Conservation (phyloP, 345 rosid species). For the Theobroma cacao region DNA sequence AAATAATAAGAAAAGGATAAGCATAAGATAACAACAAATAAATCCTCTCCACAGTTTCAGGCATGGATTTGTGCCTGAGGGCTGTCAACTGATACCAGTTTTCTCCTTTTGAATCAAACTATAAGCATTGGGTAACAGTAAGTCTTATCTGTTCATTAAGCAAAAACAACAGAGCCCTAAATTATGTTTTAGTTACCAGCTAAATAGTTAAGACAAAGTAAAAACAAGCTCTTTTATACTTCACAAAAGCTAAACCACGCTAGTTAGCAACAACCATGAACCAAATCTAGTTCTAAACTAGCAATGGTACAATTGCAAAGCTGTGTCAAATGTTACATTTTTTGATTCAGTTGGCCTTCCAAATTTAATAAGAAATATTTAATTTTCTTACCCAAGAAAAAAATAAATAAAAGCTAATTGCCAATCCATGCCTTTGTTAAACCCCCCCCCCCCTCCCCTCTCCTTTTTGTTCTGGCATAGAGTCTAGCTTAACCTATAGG, state of each 20-base stretch:
- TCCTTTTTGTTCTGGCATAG: background rate
- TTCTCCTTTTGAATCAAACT: background rate
- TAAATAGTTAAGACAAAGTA: background rate
- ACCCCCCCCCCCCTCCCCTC: background rate
- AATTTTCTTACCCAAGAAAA: background rate
- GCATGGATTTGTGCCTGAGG: background rate
- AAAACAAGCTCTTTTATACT: background rate
- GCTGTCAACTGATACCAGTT: background rate
- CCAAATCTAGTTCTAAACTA: background rate
- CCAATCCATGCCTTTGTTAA: background rate
- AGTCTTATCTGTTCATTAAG: background rate
- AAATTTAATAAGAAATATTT: background rate
- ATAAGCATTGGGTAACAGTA: background rate
- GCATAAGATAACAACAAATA: background rate
- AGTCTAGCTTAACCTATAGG: too few relatives aligned
- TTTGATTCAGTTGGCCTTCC: background rate
- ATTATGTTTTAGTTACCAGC: background rate
- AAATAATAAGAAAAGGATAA: background rate
- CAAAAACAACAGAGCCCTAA: background rate
- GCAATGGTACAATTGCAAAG: background rate
- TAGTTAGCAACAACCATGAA: background rate
- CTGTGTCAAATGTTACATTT: background rate
- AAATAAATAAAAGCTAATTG: background rate
- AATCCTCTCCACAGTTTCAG: background rate
- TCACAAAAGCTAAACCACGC: background rate